Evolutionary conservation across 495 filamentous ascomycete genomes (phyloP).

Genomic region (Penicillium robsamsonii): DNA sequence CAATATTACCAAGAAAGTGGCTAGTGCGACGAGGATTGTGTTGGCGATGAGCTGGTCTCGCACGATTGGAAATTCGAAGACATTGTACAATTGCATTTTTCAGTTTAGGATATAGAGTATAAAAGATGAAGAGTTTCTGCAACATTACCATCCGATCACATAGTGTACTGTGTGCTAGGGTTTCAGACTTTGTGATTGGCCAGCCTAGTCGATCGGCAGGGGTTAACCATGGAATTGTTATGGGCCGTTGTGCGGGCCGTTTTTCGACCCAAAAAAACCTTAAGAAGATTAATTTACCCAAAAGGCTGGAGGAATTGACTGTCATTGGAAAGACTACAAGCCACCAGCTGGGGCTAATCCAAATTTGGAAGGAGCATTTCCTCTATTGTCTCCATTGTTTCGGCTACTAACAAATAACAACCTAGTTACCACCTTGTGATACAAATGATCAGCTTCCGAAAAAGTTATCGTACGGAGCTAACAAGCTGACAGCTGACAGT

Average conservation of each 20-base stretch:
- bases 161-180: background rate
- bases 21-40: slow-evolving; percentile 19
- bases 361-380: background rate
- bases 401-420: background rate
- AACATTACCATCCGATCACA: background rate
- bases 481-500: background rate
- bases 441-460: background rate
- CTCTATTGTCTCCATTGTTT: background rate
- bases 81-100: slow-evolving; percentile 22
- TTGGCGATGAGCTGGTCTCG: slow-evolving; percentile 27
- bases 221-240: background rate
- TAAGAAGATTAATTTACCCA: background rate
- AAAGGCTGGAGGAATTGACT: background rate
- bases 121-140: background rate
- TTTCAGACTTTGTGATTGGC: background rate
- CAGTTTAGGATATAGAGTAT: background rate
- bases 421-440: background rate
- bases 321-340: slow-evolving; percentile 1
- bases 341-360: background rate
- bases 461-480: background rate
- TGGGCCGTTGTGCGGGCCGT: slow-evolving; percentile 3
- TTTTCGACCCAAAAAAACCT: background rate
- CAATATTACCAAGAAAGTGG: slow-evolving; percentile 16
- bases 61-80: slow-evolving; percentile 21
- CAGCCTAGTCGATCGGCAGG: background rate